Evolutionary conservation across 75 land plant genomes (phyloP), one percentile per base, ranked within the genome.

Genomic region (Cryptomeria japonica): DNA sequence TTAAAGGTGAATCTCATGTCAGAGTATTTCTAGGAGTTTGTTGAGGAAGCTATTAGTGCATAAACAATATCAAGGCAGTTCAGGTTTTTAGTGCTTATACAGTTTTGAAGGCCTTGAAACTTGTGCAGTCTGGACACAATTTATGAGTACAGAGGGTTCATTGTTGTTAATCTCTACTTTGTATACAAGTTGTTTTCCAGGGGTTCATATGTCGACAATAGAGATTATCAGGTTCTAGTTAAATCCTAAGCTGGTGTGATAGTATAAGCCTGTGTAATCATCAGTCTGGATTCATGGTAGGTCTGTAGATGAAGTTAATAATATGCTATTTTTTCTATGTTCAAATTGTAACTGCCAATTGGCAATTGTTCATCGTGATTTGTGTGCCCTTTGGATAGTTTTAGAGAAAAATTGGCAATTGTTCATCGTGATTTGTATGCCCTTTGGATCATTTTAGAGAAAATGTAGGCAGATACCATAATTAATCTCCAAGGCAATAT

Each of bases 181-280:
- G 84, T 82, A 82, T 46, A 82, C 84, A 82, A 46, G 84, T 82
- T 82, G 47, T 82, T 79, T 79, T 31, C 70, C 77, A 34, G 77
- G 77, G 34, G 34, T 75, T 75, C 37, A 75, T 75, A 75, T 75
- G 77, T 75, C 77, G 34, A 75, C 14, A 75, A 34, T 13, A 75
- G 77, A 31, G 77, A 22, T 64, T 32, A 44, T 44, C 84, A 82
- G 31, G 14, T 12, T 44, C 3, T 82, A 82, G 84, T 82, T 44
- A 44, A 46, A 82, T 46, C 49, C 47, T n/a, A n/a, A 82, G 84
- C 47, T 46, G 51, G 84, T 82, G 51, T 82, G 84, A 82, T 46
- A 46, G 46, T 46, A 82, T n/a, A 44, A 44, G 31, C 47, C n/a
- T 13, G 46, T 82, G 84, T 82, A 82, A 8, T 82, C 53, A n/a